Conservation (phyloP, 169 alveolate genomes). For the Cryptosporidium felis region DNA sequence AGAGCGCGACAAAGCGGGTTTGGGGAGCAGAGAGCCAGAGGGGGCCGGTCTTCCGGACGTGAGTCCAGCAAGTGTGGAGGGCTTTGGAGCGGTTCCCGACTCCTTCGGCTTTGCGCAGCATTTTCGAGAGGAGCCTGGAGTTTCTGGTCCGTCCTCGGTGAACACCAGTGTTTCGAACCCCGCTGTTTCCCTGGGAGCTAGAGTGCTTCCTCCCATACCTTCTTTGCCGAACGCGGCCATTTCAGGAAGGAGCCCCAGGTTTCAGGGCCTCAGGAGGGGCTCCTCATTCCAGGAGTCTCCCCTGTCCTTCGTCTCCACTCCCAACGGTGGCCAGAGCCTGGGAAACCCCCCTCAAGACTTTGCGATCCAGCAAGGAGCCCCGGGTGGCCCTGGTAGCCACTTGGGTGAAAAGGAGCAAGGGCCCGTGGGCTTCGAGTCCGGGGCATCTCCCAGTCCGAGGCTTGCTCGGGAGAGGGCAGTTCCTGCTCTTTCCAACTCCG, state of each 20-base stretch:
- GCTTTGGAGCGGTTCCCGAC: neutral
- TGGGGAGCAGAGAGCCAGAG: neutral
- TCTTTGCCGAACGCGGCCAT: constrained; percentile 14
- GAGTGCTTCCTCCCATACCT: constrained; percentile 35
- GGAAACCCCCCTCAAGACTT: too few relatives aligned
- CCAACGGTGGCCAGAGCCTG: neutral
- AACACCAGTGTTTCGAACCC: neutral
- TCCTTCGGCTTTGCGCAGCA: neutral
- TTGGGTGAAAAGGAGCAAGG: too few relatives aligned
- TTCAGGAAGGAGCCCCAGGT: neutral
- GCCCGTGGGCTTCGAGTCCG: too few relatives aligned
- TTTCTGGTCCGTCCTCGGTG: neutral
- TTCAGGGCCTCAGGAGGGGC: neutral
- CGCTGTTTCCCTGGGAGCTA: neutral
- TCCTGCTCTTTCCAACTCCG: constrained; percentile 41
- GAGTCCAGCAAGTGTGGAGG: neutral
- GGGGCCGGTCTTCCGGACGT: neutral
- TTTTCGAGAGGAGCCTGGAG: neutral
- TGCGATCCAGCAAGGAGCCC: too few relatives aligned
- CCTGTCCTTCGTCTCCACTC: neutral
- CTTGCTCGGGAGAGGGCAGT: too few relatives aligned
- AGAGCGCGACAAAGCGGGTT: neutral
- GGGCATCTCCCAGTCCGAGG: too few relatives aligned
- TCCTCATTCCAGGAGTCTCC: constrained; percentile 1
- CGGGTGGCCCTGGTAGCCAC: too few relatives aligned